A percentile compares a stretch with the other conserved stretches of the same genome.
Evolutionary conservation across 2,329 filamentous ascomycete genomes (phyloP).

Genomic region (Penicillium decumbens): DNA sequence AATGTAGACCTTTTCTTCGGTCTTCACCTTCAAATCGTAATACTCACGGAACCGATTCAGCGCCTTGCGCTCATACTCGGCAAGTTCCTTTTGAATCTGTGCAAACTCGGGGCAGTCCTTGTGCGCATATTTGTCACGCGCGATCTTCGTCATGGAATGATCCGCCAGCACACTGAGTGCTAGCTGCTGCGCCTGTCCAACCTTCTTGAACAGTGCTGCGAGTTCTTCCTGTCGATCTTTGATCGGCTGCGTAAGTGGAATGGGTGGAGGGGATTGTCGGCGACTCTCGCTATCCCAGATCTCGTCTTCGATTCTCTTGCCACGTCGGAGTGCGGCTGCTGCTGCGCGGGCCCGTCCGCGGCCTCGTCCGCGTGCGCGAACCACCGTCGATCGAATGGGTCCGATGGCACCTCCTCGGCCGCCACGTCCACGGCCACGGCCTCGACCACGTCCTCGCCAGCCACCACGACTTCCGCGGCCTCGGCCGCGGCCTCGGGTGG

Average conservation of each 20-base stretch:
- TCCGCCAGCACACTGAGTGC: slow-evolving; percentile 39
- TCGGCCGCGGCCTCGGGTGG: slow-evolving; percentile 3
- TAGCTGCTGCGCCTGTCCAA: slow-evolving; percentile 40
- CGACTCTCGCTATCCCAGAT: slow-evolving; percentile 31
- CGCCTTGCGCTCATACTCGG: slow-evolving; percentile 25
- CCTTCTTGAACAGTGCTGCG: slow-evolving; percentile 39
- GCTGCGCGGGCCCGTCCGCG: slow-evolving; percentile 21
- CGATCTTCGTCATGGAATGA: slow-evolving; percentile 37
- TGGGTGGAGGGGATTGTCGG: slow-evolving; percentile 34
- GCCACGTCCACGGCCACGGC: slow-evolving; percentile 34
- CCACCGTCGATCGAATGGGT: slow-evolving; percentile 13
- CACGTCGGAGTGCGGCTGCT: slow-evolving; percentile 11
- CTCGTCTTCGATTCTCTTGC: slow-evolving; percentile 24
- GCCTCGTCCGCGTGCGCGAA: slow-evolving; percentile 29
- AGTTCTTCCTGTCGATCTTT: slow-evolving; percentile 42
- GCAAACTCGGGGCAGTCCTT: slow-evolving; percentile 38
- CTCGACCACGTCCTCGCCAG: slow-evolving; percentile 27
- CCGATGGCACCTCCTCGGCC: slow-evolving; percentile 29
- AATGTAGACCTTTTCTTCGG: slow-evolving; percentile 28
- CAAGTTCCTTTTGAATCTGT: slow-evolving; percentile 32
- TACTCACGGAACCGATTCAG: slow-evolving; percentile 28
- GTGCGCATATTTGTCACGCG: slow-evolving; percentile 41
- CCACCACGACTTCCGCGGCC: slow-evolving; percentile 15
- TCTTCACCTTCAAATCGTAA: slow-evolving; percentile 31
- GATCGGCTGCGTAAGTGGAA: slow-evolving; percentile 35